Conservation (phyloP, 192 early-diverging fungal genomes). For the Rhizoclosmatium globosum region DNA sequence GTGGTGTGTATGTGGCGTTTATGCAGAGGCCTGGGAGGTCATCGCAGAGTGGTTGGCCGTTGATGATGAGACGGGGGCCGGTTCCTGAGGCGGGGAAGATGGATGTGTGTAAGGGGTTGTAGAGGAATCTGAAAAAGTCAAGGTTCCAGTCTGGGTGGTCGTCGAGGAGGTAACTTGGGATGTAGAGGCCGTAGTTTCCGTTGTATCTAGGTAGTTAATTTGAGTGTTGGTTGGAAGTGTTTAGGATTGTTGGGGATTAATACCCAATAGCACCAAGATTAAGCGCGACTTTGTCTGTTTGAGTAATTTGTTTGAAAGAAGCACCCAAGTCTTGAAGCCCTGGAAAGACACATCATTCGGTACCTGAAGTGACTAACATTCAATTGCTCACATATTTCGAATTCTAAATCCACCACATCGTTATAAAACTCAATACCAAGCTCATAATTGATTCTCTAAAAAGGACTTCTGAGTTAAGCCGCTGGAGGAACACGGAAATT, state of each 20-base stretch:
- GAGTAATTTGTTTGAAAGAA: no score
- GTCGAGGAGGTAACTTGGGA: conserved; percentile 7
- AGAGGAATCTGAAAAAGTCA: conserved; percentile 31
- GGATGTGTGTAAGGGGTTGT: background rate
- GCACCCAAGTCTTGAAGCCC: background rate
- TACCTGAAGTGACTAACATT: no score
- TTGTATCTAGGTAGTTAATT: background rate
- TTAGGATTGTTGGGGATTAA: background rate
- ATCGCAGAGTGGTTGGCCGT: background rate
- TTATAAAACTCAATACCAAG: no score
- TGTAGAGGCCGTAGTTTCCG: conserved; percentile 13
- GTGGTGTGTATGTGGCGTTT: background rate
- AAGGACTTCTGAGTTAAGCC: no score
- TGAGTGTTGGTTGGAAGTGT: no score
- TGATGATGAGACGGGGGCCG: background rate
- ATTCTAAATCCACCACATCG: no score
- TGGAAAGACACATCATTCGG: background rate
- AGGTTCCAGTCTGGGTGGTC: conserved; percentile 4
- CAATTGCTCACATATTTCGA: no score
- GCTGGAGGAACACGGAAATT: no score
- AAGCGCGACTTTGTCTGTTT: no score
- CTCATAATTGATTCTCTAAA: no score
- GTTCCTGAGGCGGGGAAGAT: background rate
- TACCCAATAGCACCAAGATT: background rate
- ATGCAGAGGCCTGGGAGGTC: background rate